Conservation (phyloP, 805 yeast genomes). For the Starmerella roubikii region DNA sequence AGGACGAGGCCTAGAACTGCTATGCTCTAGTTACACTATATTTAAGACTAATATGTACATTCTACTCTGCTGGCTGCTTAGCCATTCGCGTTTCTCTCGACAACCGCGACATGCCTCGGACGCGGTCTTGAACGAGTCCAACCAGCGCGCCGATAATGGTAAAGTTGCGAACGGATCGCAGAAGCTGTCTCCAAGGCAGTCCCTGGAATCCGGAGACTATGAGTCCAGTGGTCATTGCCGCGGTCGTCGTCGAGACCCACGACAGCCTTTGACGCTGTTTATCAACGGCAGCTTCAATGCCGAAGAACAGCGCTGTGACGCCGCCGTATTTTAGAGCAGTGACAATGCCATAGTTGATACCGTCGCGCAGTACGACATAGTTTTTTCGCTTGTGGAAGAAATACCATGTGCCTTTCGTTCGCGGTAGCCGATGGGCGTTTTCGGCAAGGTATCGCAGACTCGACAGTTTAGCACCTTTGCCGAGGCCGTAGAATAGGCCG, state of each 20-base stretch:
- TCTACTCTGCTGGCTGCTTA: background rate
- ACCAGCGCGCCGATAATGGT: constrained; percentile 42
- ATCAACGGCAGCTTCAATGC: constrained; percentile 52
- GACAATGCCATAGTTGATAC: constrained; percentile 36
- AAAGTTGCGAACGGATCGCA: constrained; percentile 34
- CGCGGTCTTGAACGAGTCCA: constrained; percentile 55
- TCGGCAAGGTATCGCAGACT: constrained; percentile 56
- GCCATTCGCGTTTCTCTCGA: background rate
- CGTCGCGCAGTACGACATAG: constrained; percentile 51
- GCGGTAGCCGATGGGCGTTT: constrained; percentile 71
- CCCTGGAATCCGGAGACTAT: constrained; percentile 35
- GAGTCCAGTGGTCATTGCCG: constrained; percentile 41
- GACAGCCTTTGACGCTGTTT: constrained; percentile 39
- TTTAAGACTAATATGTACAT: background rate
- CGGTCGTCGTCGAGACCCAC: constrained; percentile 46
- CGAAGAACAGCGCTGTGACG: constrained; percentile 40
- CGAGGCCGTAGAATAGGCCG: constrained; percentile 37
- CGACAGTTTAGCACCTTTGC: constrained; percentile 42
- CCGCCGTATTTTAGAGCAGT: constrained; percentile 32
- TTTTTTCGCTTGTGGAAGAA: constrained; percentile 75
- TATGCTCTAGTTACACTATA: background rate
- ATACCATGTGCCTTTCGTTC: constrained; percentile 72
- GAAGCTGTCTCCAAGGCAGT: constrained; percentile 22
- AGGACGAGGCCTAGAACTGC: constrained; percentile 30
- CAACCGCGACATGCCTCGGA: background rate